Evolutionary conservation across 306 rosid species (phyloP), one percentile per base, ranked within the genome.

Genomic region (Citrullus amarus): DNA sequence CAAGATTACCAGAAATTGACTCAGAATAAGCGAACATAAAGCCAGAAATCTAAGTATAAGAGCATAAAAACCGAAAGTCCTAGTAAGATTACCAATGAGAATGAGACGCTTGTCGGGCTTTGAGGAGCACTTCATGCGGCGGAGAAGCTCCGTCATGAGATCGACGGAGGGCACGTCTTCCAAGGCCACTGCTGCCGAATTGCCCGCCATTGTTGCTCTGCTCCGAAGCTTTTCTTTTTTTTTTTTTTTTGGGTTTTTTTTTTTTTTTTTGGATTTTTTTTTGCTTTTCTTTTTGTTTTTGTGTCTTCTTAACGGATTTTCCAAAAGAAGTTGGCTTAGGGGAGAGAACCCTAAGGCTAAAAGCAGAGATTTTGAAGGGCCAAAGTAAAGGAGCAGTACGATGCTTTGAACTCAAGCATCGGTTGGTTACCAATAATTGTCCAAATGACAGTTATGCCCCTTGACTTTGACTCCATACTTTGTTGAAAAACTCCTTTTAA

Each of bases 41-140:
- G 9, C 34, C 0, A 54, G 67, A 76, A 76, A 76, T 36, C 39
- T 0, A 55, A 46, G 59, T 22, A 50, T 41, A 77, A 58, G 43
- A 58, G 39, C 51, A 77, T 25, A 17, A 17, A 75, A 28, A 43
- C 4, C 0, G 13, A 4, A 20, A 36, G 17, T 7, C 6, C 0
- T 36, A n/a, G 67, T 25, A 18, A 56, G 8, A 18, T 76, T 83
- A 92, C 99, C 97, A 44, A 96, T 67, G 82, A 96, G 99, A 77
- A 96, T 92, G 88, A 96, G 91, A 76, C 96, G 99, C 83, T 91
- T 96, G 87, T 96, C 98, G 58, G 98, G 93, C 53, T 91, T 96
- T 80, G 92, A 62, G 79, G 96, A 68, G 81, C 98, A 96, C 65
- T 90, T 92, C 84, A 95, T 67, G 22, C 99, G 97, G 58, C 96